phyloP scores from a whole-genome alignment of 441 rosid species.

The Brassica balearica region DNA sequence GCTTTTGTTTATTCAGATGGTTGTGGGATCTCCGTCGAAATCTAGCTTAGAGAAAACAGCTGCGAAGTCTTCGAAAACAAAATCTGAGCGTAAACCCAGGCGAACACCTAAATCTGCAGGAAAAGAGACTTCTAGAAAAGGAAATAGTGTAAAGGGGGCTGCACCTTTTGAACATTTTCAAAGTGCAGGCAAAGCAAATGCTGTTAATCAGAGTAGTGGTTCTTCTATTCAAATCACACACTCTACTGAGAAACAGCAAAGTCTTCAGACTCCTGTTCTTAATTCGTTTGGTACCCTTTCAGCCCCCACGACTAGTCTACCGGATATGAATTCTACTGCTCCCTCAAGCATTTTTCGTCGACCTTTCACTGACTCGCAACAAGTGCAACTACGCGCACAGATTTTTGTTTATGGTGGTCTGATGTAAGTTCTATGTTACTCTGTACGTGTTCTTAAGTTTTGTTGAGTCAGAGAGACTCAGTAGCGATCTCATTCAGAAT shows the following conservation, averaged over 20 bases:
- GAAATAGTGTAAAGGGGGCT: slow-evolving; percentile 55
- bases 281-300: slow-evolving; percentile 65
- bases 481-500: slow-evolving; percentile 3
- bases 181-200: slow-evolving; percentile 57
- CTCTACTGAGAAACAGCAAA: slow-evolving; percentile 64
- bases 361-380: slow-evolving; percentile 97
- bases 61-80: slow-evolving; percentile 60
- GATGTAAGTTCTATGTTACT: slow-evolving; percentile 64
- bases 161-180: slow-evolving; percentile 54
- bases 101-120: slow-evolving; percentile 67
- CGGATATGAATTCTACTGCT: slow-evolving; percentile 75
- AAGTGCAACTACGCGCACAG: slow-evolving; percentile 99
- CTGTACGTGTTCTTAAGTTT: slow-evolving; percentile 17
- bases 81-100: slow-evolving; percentile 80
- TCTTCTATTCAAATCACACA: slow-evolving; percentile 58
- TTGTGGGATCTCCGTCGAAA: slow-evolving; percentile 65
- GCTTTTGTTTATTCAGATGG: slow-evolving; percentile 53
- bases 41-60: slow-evolving; percentile 54
- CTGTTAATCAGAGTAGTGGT: slow-evolving; percentile 52
- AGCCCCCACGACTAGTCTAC: slow-evolving; percentile 60
- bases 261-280: slow-evolving; percentile 53
- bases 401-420: slow-evolving; percentile 97
- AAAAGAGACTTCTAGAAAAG: slow-evolving; percentile 70
- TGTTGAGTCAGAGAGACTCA: slow-evolving; percentile 25
- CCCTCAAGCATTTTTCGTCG: slow-evolving; percentile 69